Percentiles rank a stretch among this genome's conserved stretches.
Conservation (phyloP, 495 filamentous ascomycete species). For the Endocarpon pusillum region DNA sequence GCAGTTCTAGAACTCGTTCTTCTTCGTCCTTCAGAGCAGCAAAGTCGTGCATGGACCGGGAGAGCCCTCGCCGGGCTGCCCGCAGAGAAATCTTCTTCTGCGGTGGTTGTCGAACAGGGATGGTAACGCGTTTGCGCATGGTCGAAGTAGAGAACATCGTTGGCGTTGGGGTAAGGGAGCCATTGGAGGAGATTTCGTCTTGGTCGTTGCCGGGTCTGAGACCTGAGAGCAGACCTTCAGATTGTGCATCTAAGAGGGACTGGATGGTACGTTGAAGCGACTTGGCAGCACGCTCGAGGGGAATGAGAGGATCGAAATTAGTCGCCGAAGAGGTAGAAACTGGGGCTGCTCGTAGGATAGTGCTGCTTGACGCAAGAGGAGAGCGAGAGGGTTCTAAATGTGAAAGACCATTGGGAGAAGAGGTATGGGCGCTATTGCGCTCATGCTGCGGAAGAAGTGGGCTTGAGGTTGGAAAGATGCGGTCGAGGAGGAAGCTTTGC, state of each 20-base stretch:
- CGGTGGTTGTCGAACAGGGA: slow-evolving; percentile 47
- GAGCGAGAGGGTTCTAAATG: too few relatives aligned
- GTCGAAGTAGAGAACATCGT: slow-evolving; percentile 11
- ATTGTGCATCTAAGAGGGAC: slow-evolving; percentile 67
- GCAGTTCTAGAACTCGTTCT: slow-evolving; percentile 36
- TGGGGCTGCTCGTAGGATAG: too few relatives aligned
- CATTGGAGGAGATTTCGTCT: slow-evolving; percentile 26
- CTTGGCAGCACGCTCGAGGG: slow-evolving; percentile 27
- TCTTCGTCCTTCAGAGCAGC: slow-evolving; percentile 59
- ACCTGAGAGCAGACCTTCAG: slow-evolving; percentile 48
- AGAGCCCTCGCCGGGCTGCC: slow-evolving; percentile 53
- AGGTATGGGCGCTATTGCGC: too few relatives aligned
- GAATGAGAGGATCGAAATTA: slow-evolving; percentile 26
- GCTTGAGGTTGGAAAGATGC: too few relatives aligned
- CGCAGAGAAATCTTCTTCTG: slow-evolving; percentile 39
- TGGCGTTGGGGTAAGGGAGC: slow-evolving; percentile 31
- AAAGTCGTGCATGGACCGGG: slow-evolving; percentile 52
- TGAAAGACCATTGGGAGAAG: too few relatives aligned
- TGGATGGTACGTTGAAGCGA: slow-evolving; percentile 64
- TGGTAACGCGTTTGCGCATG: slow-evolving; percentile 18
- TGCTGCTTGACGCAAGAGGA: too few relatives aligned
- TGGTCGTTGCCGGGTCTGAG: slow-evolving; percentile 18
- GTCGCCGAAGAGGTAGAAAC: too few relatives aligned
- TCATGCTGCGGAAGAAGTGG: too few relatives aligned
- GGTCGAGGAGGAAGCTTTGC: too few relatives aligned